phyloP scores from a whole-genome alignment of 2,329 filamentous ascomycete genomes.

The Cordyceps militaris region DNA sequence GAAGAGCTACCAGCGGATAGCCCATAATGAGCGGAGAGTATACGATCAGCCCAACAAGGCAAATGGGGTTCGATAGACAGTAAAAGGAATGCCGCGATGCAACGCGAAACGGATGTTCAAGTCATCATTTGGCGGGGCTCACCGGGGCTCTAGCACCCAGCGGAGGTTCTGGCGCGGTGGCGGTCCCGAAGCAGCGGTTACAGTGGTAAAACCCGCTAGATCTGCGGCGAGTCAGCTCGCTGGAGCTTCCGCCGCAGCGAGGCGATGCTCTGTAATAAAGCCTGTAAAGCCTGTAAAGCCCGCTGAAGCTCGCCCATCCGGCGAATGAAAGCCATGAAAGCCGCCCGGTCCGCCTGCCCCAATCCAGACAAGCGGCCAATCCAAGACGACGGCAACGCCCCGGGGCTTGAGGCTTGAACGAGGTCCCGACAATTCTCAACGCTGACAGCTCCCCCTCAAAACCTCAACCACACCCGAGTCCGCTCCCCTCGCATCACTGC shows the following conservation, averaged over 20 bases:
- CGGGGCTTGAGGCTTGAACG: neutral
- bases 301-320: neutral
- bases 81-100: neutral
- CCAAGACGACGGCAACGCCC: neutral
- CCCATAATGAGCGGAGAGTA: too few species aligned
- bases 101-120: neutral
- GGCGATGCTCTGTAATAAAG: neutral
- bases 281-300: neutral
- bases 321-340: neutral
- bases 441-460: conserved; percentile 10
- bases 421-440: conserved; percentile 1
- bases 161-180: neutral
- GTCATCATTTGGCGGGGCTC: neutral
- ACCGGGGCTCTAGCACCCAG: conserved; percentile 1
- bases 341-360: too few species aligned
- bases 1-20: too few species aligned
- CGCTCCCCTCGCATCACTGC: neutral
- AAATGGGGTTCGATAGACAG: too few species aligned
- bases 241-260: neutral
- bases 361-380: neutral
- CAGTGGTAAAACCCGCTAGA: neutral
- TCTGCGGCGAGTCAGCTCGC: neutral
- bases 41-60: too few species aligned
- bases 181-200: neutral
- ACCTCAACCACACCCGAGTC: conserved; percentile 5